Conservation (phyloP, 352 stramenopile species). For the Phytophthora lateralis region DNA sequence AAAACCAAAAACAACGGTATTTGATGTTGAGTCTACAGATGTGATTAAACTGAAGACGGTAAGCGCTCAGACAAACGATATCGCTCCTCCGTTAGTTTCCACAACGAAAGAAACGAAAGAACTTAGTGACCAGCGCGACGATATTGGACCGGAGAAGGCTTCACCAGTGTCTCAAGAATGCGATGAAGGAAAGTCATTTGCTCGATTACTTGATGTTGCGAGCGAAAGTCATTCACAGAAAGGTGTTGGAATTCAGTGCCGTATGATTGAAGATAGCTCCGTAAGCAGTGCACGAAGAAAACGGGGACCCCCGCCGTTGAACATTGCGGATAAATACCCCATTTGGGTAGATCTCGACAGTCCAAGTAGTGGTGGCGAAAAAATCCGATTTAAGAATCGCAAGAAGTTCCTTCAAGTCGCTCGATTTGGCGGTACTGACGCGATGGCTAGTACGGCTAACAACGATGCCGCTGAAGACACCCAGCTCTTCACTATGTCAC, state of each 20-base stretch:
- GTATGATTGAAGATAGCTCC: constrained; percentile 8
- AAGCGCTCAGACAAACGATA: constrained; percentile 25
- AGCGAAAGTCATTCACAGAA: constrained; percentile 1
- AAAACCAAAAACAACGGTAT: neutral
- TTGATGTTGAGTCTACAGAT: neutral
- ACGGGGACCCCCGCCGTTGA: constrained; percentile 10
- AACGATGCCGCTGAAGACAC: constrained; percentile 13
- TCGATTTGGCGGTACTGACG: constrained; percentile 18
- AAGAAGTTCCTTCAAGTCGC: constrained; percentile 46
- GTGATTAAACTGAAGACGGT: constrained; percentile 16
- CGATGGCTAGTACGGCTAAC: neutral
- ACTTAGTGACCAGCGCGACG: constrained; percentile 1
- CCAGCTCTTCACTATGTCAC: neutral
- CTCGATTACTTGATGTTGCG: neutral
- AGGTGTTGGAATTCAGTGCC: constrained; percentile 24
- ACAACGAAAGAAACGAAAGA: constrained; percentile 4
- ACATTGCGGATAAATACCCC: constrained; percentile 41
- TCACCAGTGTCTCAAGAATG: constrained; percentile 18
- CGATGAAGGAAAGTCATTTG: neutral
- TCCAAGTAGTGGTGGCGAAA: neutral
- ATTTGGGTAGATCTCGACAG: constrained; percentile 42
- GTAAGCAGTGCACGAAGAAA: constrained; percentile 8
- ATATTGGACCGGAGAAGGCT: constrained; percentile 14
- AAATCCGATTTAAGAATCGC: constrained; percentile 9
- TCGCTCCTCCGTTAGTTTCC: neutral